phyloP scores from a whole-genome alignment of 306 rosid genomes.

The Amphicarpaea edgeworthii region DNA sequence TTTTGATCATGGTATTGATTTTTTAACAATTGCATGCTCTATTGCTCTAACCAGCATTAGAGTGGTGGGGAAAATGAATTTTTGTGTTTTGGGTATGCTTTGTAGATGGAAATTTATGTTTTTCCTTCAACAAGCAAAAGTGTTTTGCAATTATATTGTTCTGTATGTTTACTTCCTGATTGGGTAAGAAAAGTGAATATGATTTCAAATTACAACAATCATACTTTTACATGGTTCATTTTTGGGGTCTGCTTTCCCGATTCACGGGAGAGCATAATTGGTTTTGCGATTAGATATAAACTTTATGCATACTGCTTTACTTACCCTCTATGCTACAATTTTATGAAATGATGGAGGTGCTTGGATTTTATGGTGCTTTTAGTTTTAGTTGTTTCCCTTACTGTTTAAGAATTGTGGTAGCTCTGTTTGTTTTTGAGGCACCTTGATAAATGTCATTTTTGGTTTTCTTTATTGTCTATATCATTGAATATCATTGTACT shows the following conservation, averaged over 20 bases:
- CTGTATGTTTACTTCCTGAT: constrained; percentile 37
- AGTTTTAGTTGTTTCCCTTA: constrained; percentile 22
- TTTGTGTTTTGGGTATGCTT: constrained; percentile 9
- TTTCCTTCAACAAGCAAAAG: constrained; percentile 1
- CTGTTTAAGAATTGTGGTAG: constrained; percentile 3
- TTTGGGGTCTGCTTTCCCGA: constrained; percentile 31
- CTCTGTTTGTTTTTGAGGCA: constrained; percentile 17
- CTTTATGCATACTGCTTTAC: constrained; percentile 23
- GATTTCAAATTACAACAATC: constrained; percentile 32
- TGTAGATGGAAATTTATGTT: constrained; percentile 10
- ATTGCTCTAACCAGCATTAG: constrained; percentile 32
- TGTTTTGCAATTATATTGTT: constrained; percentile 2
- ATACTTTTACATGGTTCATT: neutral
- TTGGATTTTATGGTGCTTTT: constrained; percentile 38
- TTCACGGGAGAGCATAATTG: constrained; percentile 34
- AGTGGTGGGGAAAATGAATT: constrained; percentile 40
- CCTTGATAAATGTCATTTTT: constrained; percentile 28
- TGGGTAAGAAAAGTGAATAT: constrained; percentile 15
- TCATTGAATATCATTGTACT: constrained; percentile 37
- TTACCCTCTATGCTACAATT: neutral
- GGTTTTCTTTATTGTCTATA: constrained; percentile 30
- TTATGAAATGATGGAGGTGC: constrained; percentile 25
- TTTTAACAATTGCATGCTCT: constrained; percentile 42
- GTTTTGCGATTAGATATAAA: constrained; percentile 10
- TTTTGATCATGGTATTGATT: constrained; percentile 13